phyloP scores from a whole-genome alignment of 495 filamentous ascomycete species.

The Letharia lupina region DNA sequence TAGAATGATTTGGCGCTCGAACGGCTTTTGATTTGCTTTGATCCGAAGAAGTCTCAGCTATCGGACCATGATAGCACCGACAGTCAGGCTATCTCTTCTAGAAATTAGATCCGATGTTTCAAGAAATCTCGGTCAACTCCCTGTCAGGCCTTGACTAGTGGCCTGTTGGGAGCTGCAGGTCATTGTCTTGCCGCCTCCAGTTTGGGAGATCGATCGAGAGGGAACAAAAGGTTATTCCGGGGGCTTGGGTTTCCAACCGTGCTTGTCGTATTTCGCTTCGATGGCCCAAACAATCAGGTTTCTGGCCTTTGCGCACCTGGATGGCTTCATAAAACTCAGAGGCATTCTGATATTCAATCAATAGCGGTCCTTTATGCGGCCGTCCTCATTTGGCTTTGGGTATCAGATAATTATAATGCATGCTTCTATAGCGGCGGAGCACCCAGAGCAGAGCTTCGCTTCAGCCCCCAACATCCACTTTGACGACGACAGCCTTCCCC shows the following conservation, averaged over 20 bases:
- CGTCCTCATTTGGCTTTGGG: not conserved
- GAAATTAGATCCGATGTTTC: not conserved
- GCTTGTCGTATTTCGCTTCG: not conserved
- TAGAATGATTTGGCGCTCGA: not conserved
- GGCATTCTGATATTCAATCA: not conserved
- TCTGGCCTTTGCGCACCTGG: not conserved
- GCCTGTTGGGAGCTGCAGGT: not conserved
- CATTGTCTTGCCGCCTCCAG: not conserved
- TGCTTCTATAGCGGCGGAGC: not conserved
- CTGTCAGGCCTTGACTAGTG: not conserved
- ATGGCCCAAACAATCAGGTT: not conserved
- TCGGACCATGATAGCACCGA: not conserved
- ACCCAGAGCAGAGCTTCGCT: not conserved
- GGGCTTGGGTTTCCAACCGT: not conserved
- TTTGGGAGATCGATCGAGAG: not conserved
- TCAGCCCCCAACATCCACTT: constrained; percentile 17
- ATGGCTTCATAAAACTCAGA: not conserved
- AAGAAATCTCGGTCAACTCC: not conserved
- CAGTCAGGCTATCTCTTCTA: not conserved
- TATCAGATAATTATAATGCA: not conserved
- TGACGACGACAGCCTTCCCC: constrained; percentile 24
- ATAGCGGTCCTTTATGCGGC: not conserved
- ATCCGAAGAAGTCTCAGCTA: not conserved
- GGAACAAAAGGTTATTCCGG: not conserved
- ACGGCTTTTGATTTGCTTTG: not conserved